phyloP scores from a whole-genome alignment of 2,329 filamentous ascomycete species.

The Hypoxylon sp. region DNA sequence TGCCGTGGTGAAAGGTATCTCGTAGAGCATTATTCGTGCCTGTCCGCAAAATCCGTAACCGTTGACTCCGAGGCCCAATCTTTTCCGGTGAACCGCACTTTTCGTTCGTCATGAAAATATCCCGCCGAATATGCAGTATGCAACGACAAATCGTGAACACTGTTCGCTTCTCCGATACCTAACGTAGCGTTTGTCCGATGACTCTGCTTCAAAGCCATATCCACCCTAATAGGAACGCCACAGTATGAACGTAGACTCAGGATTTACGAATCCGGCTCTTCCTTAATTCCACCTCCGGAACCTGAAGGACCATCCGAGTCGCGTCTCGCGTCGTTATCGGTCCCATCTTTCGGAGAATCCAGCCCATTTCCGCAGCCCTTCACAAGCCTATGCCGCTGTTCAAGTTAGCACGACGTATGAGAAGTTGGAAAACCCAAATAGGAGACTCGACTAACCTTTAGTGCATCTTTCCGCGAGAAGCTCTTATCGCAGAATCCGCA shows the following conservation, averaged over 20 bases:
- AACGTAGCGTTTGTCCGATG: conserved; percentile 14
- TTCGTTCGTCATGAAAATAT: conserved; percentile 19
- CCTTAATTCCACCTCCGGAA: conserved; percentile 29
- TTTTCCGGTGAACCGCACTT: conserved; percentile 22
- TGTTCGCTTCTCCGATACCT: background rate
- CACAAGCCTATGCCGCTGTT: conserved; percentile 71
- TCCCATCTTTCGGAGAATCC: conserved; percentile 43
- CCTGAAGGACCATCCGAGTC: conserved; percentile 39
- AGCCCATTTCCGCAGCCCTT: conserved; percentile 70
- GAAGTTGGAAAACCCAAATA: background rate
- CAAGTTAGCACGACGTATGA: conserved; percentile 37
- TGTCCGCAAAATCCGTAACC: conserved; percentile 28
- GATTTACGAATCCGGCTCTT: conserved; percentile 36
- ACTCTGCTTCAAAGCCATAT: conserved; percentile 2
- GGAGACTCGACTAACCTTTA: conserved; percentile 78
- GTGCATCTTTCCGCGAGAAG: conserved; percentile 94
- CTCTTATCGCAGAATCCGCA: conserved; percentile 94
- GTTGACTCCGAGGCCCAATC: conserved; percentile 33
- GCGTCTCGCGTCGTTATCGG: conserved; percentile 41
- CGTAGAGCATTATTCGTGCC: conserved; percentile 30
- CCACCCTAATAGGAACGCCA: background rate
- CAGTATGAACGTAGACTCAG: background rate
- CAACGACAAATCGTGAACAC: conserved; percentile 6
- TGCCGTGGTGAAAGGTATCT: conserved; percentile 22
- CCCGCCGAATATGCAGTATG: conserved; percentile 14